Conservation (phyloP, 805 yeast genomes). For the Wickerhamomyces tratensis region DNA sequence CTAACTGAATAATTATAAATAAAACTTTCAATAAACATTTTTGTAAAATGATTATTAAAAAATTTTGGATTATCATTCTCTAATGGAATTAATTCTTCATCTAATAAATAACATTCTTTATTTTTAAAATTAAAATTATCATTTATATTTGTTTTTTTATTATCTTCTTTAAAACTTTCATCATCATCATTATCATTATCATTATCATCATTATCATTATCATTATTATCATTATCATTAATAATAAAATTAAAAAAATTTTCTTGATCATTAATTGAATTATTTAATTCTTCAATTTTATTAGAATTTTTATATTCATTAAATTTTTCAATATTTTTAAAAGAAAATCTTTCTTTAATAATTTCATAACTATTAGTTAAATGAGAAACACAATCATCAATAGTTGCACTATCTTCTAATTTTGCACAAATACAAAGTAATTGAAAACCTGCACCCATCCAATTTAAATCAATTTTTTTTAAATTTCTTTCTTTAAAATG, state of each 20-base stretch:
- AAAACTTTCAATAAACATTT: constrained; percentile 35
- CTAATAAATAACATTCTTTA: no score
- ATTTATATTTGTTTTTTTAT: background rate
- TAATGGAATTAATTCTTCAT: constrained; percentile 1
- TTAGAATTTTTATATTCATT: no score
- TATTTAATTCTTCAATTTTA: no score
- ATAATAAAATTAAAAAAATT: background rate
- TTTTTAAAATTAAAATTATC: background rate
- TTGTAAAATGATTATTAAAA: constrained; percentile 12
- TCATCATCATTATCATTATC: no score
- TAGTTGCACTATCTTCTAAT: constrained; percentile 18
- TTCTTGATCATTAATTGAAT: background rate
- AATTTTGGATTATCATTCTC: background rate
- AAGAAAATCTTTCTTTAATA: constrained; percentile 18
- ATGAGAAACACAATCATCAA: constrained; percentile 21
- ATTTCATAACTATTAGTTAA: constrained; percentile 26
- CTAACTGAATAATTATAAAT: constrained; percentile 31
- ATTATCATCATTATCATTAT: no score
- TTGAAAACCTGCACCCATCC: constrained; percentile 31
- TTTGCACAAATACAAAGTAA: constrained; percentile 29
- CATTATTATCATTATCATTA: no score
- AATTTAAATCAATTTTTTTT: constrained; percentile 16
- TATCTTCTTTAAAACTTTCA: no score
- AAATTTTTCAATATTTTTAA: background rate
- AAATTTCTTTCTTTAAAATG: background rate